These are phyloP conservation scores for Keithomyces neogunnii DNA, from an alignment of 2,329 filamentous ascomycete genomes.

Conservation along the genomic window DNA sequence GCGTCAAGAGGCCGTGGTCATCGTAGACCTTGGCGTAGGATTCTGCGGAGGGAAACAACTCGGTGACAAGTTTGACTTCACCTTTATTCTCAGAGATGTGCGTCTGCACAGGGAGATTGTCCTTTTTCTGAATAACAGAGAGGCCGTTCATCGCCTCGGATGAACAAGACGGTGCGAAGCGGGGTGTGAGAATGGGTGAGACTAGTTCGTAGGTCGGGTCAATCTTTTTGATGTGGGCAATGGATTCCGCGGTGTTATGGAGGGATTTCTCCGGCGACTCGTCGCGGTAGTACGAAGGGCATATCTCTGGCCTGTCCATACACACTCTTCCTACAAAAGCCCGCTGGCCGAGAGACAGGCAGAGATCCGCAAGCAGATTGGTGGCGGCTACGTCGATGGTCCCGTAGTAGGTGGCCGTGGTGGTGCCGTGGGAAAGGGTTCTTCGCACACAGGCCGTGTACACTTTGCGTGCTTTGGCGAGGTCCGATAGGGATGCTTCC, in stretches of 20 bases:
- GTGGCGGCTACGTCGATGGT: conserved; percentile 81
- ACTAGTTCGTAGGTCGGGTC: conserved; percentile 61
- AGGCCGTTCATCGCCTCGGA: conserved; percentile 52
- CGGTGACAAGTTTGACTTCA: conserved; percentile 63
- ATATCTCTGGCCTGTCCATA: conserved; percentile 66
- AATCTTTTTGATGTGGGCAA: conserved; percentile 56
- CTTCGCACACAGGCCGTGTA: conserved; percentile 72
- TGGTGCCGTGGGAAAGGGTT: conserved; percentile 84
- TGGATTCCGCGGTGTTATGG: conserved; percentile 45
- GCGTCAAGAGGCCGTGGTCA: conserved; percentile 55
- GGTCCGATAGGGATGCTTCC: conserved; percentile 64
- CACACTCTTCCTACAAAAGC: conserved; percentile 91
- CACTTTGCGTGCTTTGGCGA: conserved; percentile 55
- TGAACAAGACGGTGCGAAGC: conserved; percentile 58
- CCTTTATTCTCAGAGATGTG: conserved; percentile 77
- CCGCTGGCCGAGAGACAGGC: conserved; percentile 70
- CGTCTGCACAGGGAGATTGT: conserved; percentile 68
- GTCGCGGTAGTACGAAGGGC: conserved; percentile 75
- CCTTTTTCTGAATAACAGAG: conserved; percentile 54
- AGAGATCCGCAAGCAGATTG: conserved; percentile 83
- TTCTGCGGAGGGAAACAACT: conserved; percentile 55
- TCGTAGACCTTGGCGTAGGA: conserved; percentile 80
- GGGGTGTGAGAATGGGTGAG: conserved; percentile 70
- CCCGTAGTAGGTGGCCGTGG: conserved; percentile 89
- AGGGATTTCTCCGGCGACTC: conserved; percentile 51